These are phyloP conservation scores for Ceratocystis smalleyi DNA, from an alignment of 2,329 filamentous ascomycete species.

Conservation along the genomic window DNA sequence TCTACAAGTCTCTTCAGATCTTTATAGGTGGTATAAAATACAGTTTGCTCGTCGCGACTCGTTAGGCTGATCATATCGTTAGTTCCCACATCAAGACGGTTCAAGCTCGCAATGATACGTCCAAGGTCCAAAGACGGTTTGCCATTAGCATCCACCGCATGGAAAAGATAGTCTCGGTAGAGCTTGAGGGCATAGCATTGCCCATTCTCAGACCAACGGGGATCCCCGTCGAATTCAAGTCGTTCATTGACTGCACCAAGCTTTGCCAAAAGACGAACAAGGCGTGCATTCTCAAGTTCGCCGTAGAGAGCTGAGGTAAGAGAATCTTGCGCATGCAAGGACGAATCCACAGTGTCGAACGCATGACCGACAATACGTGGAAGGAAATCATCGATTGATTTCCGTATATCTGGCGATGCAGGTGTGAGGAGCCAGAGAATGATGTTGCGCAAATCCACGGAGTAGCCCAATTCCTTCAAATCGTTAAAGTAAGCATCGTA, in stretches of 20 bases:
- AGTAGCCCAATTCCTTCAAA: constrained; percentile 61
- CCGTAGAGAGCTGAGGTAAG: constrained; percentile 54
- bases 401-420: constrained; percentile 38
- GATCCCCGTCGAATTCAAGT: constrained; percentile 64
- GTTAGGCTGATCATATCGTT: constrained; percentile 77
- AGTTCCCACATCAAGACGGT: constrained; percentile 79
- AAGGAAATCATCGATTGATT: constrained; percentile 67
- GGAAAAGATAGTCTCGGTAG: constrained; percentile 94
- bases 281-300: constrained; percentile 78
- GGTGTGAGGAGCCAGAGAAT: constrained; percentile 68
- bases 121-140: constrained; percentile 73
- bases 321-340: constrained; percentile 64
- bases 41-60: constrained; percentile 78
- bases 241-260: constrained; percentile 80
- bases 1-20: constrained; percentile 59
- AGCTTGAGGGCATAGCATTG: constrained; percentile 86
- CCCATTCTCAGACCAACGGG: constrained; percentile 78
- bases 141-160: constrained; percentile 76
- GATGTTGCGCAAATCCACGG: constrained; percentile 60
- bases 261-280: constrained; percentile 67
- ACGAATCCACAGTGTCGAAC: constrained; percentile 57
- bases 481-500: constrained; percentile 46
- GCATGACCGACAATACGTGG: constrained; percentile 64
- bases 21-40: constrained; percentile 77
- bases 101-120: constrained; percentile 73